Base-by-base conservation (phyloP, 257 asterid genomes). In the Solanum bukasovii region DNA sequence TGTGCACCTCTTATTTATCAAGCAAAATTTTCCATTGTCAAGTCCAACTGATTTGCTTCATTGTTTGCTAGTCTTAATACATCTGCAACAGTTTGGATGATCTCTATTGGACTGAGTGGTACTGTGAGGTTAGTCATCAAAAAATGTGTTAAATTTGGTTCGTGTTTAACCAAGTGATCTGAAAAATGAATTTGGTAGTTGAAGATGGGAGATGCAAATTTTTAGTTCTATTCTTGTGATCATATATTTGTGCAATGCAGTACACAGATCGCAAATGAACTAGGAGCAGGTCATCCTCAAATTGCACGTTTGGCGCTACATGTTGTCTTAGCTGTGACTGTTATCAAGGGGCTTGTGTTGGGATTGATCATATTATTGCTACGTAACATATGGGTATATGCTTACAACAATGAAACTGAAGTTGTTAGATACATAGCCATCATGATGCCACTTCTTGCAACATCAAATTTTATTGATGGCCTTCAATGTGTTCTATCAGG, bases 401-500 rank as follows among this genome's bases (percentile, higher is more conserved):
- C 99, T 68, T 95, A 94, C 88, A 93, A 92, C 93, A 93, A 91
- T 56, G 96, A 92, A 85, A 88, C 27, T 31, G 92, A 93, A 91
- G 94, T 96, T 9, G 93, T 91, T 20, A 88, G 40, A 27, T 95
- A 93, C 59, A 95, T 96, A 27, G 93, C 93, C 21, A 85, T 59
- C 31, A 95, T 96, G 97, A 88, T 94, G 94, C 98, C 97, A 2
- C 88, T 96, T 88, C 94, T 96, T 31, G 99, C 98, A 67, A 7
- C 87, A 25, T 95, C 97, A 29, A 93, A 94, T 92, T 88, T 95
- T 89, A n/a, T 94, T 20, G 98, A 96, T 84, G 96, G 98, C 31
- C 93, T 96, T 67, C 98, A 95, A 68, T 89, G 95, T 91, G 97
- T 96, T 89, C 95, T 96, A 83, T 94, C 98, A 84, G 98, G 98